These are phyloP conservation scores for Cavenderia fasciculata DNA, from an alignment of 78 protist genomes.

Conservation along the genomic window DNA sequence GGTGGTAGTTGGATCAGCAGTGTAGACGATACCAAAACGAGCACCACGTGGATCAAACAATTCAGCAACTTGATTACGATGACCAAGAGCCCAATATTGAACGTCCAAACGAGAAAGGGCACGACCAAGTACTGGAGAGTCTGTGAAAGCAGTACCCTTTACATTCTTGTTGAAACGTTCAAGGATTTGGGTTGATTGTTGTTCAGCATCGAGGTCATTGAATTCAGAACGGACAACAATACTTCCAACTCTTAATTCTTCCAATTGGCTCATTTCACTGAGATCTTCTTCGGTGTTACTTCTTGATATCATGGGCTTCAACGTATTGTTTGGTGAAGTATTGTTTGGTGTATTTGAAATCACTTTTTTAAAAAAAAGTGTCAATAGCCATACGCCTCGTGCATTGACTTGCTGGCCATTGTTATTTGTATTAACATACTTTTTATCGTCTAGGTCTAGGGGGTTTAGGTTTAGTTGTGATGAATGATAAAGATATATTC, in stretches of 20 bases:
- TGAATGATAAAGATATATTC: no score
- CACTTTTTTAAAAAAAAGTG: no score
- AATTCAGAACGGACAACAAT: slow-evolving; percentile 44
- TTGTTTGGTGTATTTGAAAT: no score
- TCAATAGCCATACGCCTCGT: no score
- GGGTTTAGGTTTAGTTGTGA: no score
- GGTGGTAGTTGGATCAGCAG: slow-evolving; percentile 14
- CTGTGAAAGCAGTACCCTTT: slow-evolving; percentile 38
- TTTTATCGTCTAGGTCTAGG: no score
- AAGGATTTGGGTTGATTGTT: slow-evolving; percentile 14
- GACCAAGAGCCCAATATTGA: neutral
- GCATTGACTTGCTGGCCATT: no score
- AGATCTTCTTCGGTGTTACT: no score
- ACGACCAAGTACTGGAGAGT: slow-evolving; percentile 43
- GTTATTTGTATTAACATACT: no score
- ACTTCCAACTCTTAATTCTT: neutral
- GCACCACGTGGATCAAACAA: slow-evolving; percentile 35
- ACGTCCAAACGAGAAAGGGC: slow-evolving; percentile 1
- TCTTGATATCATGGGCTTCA: no score
- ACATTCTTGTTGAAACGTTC: slow-evolving; percentile 44
- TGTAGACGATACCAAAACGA: slow-evolving; percentile 13
- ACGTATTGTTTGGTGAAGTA: no score
- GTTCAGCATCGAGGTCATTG: slow-evolving; percentile 26
- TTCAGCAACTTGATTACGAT: slow-evolving; percentile 36
- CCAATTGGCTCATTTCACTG: no score